Percentiles rank a stretch among this genome's conserved stretches.
Evolutionary conservation across 768 basidiomycete genomes (phyloP).

Genomic region (Xerocomellus intermedius): DNA sequence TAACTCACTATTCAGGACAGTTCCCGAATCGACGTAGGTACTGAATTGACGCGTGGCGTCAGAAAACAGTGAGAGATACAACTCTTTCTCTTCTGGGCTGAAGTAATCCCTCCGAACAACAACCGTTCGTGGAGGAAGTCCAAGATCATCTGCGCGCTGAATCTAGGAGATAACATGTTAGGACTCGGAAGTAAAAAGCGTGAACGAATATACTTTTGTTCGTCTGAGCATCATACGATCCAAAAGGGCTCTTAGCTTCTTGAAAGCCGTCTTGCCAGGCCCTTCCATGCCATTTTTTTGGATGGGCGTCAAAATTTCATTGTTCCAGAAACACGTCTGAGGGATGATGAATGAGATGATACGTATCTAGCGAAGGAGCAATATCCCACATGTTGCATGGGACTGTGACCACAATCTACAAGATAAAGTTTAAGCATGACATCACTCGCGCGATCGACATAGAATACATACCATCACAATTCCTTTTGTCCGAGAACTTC

Average conservation of each 20-base stretch:
- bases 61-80: slow-evolving; percentile 88
- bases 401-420: slow-evolving; percentile 78
- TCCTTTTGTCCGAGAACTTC: slow-evolving; percentile 80
- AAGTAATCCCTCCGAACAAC: slow-evolving; percentile 89
- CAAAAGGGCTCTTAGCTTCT: slow-evolving; percentile 85
- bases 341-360: slow-evolving; percentile 4
- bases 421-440: neutral
- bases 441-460: neutral
- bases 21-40: slow-evolving; percentile 89
- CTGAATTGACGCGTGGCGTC: slow-evolving; percentile 90
- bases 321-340: slow-evolving; percentile 95
- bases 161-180: slow-evolving; percentile 44
- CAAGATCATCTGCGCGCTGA: slow-evolving; percentile 94
- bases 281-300: slow-evolving; percentile 85
- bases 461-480: slow-evolving; percentile 69
- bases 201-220: slow-evolving; percentile 57
- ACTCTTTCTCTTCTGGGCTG: slow-evolving; percentile 94
- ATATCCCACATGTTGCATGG: slow-evolving; percentile 73
- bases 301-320: slow-evolving; percentile 93
- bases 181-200: neutral
- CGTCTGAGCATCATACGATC: slow-evolving; percentile 95
- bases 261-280: slow-evolving; percentile 81
- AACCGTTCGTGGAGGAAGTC: slow-evolving; percentile 89
- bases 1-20: slow-evolving; percentile 83
- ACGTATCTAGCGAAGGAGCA: neutral